Conservation (phyloP, 2,329 filamentous ascomycete genomes). For the Colletotrichum simmondsii region DNA sequence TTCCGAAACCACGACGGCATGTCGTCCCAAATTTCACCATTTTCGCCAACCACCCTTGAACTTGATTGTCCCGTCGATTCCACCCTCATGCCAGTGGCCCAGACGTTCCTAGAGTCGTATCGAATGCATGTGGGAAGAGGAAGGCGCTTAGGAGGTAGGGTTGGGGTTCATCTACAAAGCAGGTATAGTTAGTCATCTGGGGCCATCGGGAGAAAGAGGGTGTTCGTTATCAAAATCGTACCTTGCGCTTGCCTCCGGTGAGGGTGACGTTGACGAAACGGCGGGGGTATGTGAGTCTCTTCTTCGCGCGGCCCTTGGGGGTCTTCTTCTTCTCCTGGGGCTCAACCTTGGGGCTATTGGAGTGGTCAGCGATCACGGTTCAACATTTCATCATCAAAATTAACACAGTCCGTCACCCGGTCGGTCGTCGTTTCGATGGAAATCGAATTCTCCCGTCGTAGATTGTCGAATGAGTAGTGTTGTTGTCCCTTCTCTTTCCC, state of each 20-base stretch:
- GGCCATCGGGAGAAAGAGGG: background rate
- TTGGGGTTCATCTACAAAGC: constrained; percentile 53
- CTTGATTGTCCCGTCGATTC: constrained; percentile 33
- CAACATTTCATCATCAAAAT: background rate
- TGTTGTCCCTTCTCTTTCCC: background rate
- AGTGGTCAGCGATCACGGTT: constrained; percentile 15
- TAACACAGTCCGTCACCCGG: background rate
- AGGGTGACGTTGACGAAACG: constrained; percentile 98
- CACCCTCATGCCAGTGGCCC: constrained; percentile 33
- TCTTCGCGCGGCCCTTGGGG: constrained; percentile 97
- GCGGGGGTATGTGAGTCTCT: constrained; percentile 95
- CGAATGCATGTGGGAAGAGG: constrained; percentile 31
- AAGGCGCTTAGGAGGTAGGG: constrained; percentile 48
- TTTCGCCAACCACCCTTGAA: constrained; percentile 30
- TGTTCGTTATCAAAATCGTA: constrained; percentile 46
- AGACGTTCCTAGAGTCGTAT: constrained; percentile 37
- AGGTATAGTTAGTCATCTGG: constrained; percentile 34
- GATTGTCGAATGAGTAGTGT: background rate
- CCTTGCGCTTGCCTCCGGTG: constrained; percentile 98
- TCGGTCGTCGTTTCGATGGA: background rate
- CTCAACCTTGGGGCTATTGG: constrained; percentile 71
- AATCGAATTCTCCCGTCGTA: background rate
- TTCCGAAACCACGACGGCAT: constrained; percentile 15
- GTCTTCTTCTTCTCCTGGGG: constrained; percentile 95
- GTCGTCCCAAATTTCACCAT: constrained; percentile 31